Base-by-base conservation (phyloP, 345 rosid genomes). In the Populus davidiana region DNA sequence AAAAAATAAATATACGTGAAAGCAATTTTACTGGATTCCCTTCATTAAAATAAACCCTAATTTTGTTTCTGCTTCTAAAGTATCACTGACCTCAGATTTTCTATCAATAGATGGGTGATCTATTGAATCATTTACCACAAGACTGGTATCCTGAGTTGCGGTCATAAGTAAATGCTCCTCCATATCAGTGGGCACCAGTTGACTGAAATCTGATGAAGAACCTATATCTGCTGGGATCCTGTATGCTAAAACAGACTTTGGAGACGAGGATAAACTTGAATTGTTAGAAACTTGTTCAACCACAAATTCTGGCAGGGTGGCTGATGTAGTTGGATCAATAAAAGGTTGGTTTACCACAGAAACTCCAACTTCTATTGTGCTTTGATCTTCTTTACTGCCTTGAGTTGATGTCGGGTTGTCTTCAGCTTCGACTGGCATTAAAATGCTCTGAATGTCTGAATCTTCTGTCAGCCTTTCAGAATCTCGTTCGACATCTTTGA, bases 231-330 rank as follows among this genome's bases (percentile, higher is more conserved):
- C 21, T 65, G 71, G 77, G 41, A 66, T 66, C 71, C 75, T 75
- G 43, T 76, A 86, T 61, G 76, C 81, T 73, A 89, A 77, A 69
- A 88, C 88, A 33, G 91, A 87, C 79, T 77, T 84, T 31, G 90
- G 91, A 74, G 88, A 88, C 36, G 88, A 67, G 44, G 69, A 73
- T 73, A 88, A 71, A 77, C 76, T 81, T 65, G 88, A 81, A 80
- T 39, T 36, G 17, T 63, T 41, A 69, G 78, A 56, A 39, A 64
- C n/a, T 61, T 82, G 86, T 44, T 79, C 84, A 52, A 49, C 43
- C 67, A 59, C 11, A 5, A 68, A 38, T 67, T 79, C 77, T 62
- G 47, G 79, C 21, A 66, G 83, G 8, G 11, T 29, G 25, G 75
- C 21, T 35, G 79, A 77, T 63, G 78, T 14, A 29, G 71, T 41